Evolutionary conservation across 2,329 filamentous ascomycete genomes (phyloP), one percentile per base, ranked within the genome.

Genomic region (Fusarium sp.): DNA sequence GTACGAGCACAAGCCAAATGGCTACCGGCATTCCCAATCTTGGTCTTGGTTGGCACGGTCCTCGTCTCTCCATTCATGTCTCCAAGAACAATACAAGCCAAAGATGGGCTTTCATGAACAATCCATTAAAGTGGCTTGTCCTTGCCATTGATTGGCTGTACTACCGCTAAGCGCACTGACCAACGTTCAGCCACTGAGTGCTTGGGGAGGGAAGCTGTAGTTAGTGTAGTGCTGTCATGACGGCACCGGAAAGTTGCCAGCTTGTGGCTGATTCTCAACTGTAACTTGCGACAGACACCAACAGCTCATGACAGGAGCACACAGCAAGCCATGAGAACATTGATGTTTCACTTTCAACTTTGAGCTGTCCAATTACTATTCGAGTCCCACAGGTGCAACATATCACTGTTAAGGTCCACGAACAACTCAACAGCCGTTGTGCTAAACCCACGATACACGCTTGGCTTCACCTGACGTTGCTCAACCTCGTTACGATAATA

Each of bases 231-330:
- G 68, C 69, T 74, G 58, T 61, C 72, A 71, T 70, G 69, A 74
- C 71, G 65, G 53, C 55, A 62, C 61, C 55, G 44, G 59, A 66
- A 75, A 75, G 65, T 74, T 77, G 71, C 73, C 74, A 77, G 71
- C 65, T 76, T 76, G 68, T 76, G 67, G 70, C 70, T 72, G 65
- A 70, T 47, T 47, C 58, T 65, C 48, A 39, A 64, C n/a, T 68
- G 41, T 35, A 67, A 51, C 65, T 64, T 73, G 62, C 73, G 65
- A 76, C 70, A 65, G 55, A 56, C 64, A 70, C 66, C 68, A 67
- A 58, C 70, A 71, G 39, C 66, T 68, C 59, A 74, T 70, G 55
- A 61, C 55, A 38, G 61, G 39, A 44, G 54, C 39, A 50, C 24
- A n/a, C 28, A 28, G n/a, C 47, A 28, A 63, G 44, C 35, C 45